Evolutionary conservation across 1,139 yeast genomes (phyloP), one percentile per base, ranked within the genome.

Genomic region (Debaryomyces sp.): DNA sequence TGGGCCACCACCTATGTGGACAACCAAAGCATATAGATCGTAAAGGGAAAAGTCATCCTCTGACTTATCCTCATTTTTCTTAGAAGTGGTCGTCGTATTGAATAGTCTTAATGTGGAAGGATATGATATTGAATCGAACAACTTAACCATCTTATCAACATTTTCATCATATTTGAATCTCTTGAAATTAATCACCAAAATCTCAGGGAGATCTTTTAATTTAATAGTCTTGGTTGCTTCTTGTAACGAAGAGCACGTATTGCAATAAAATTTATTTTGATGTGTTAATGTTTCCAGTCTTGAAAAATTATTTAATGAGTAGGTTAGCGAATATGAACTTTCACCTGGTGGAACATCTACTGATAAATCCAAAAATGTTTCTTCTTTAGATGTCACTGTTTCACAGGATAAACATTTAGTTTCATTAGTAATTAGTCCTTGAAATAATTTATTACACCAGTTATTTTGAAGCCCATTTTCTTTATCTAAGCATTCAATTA

Each of bases 1-100:
- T 1, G 98, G 97, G 0, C 98, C 98, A 2, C 97, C 96, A 4
- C 99, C 99, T 59, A 94, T 86, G 62, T 94, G 99, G 18, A 94
- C 91, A 21, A 94, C 95, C 39, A 92, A 84, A 0, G 95, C 91
- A 53, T 85, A 87, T 46, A 94, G 71, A 58, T 91, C 97, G 61
- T 91, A 94, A 26, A 86, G 75, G n/a, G 67, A 64, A 45, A 68
- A 68, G 36, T 82, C 83, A 22, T 34, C 39, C 13, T 30, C 38
- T 12, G 23, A 12, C 18, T 56, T 56, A 29, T 54, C 58, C 46
- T 77, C 84, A n/a, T 29, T 39, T 10, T 34, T 33, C 13, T 41
- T 35, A 7, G 44, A 30, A 15, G 33, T 22, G 8, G 49, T 36
- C 1, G 92, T 84, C 21, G 95, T 88, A 59, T 90, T 89, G 62